Conservation (phyloP, 2,329 filamentous ascomycete genomes). For the Trichoderma sp. region DNA sequence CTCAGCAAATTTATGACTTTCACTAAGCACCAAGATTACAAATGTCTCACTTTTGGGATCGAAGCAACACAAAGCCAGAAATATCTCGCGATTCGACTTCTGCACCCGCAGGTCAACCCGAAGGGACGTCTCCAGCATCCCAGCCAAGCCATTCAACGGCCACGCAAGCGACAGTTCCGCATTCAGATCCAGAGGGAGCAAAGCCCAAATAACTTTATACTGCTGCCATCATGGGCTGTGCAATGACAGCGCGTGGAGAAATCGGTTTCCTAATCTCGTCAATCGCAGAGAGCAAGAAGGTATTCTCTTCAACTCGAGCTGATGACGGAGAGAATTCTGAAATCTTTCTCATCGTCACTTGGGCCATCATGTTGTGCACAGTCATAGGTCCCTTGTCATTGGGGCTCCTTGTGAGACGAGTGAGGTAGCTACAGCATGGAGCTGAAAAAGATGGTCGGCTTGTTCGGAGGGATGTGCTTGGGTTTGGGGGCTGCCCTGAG, state of each 20-base stretch:
- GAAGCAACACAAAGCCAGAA: not conserved
- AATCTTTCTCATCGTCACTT: conserved; percentile 25
- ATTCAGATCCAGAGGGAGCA: not conserved
- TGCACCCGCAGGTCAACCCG: not conserved
- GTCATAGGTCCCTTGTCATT: conserved; percentile 55
- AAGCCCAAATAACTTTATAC: conserved; percentile 27
- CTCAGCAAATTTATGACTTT: conserved; percentile 12
- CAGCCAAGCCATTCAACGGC: not conserved
- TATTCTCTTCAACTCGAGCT: conserved; percentile 2
- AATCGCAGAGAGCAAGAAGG: conserved; percentile 27
- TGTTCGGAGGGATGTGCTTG: conserved; percentile 19
- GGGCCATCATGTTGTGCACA: conserved; percentile 55
- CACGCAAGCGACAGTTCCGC: not conserved
- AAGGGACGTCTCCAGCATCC: not conserved
- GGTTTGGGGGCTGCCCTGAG: conserved; percentile 24
- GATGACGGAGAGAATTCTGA: conserved; percentile 7
- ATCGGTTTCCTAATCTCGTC: conserved; percentile 30
- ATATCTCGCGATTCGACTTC: not conserved
- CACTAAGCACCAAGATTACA: not conserved
- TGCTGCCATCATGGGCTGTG: conserved; percentile 25
- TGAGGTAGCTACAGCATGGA: conserved; percentile 34
- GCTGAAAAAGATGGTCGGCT: conserved; percentile 7
- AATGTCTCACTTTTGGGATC: conserved; percentile 12
- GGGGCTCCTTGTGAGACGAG: conserved; percentile 50
- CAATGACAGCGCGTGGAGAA: conserved; percentile 29